Conservation (phyloP, 2,329 filamentous ascomycete species). For the Neofusicoccum kwambonambiense region DNA sequence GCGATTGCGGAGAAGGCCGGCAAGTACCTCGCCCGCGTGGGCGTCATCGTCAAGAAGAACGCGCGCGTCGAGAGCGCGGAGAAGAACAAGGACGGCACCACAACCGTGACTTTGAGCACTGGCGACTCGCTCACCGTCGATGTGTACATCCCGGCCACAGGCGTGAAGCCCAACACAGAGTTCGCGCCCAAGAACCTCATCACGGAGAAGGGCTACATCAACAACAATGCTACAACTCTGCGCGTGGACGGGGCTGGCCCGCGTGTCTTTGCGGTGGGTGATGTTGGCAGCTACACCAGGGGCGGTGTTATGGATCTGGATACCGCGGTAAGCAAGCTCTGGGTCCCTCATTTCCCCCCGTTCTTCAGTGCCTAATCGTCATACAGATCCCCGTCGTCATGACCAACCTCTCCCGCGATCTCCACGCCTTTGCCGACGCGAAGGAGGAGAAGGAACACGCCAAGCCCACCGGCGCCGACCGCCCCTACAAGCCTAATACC, state of each 20-base stretch:
- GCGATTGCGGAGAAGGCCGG: slow-evolving; percentile 27
- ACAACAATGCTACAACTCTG: slow-evolving; percentile 26
- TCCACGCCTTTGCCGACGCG: slow-evolving; percentile 32
- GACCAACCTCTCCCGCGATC: slow-evolving; percentile 49
- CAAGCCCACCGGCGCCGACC: slow-evolving; percentile 21
- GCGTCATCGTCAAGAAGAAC: slow-evolving; percentile 26
- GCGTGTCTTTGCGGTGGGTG: slow-evolving; percentile 36
- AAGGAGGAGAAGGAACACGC: slow-evolving; percentile 8
- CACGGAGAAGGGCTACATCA: slow-evolving; percentile 28
- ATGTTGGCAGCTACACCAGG: slow-evolving; percentile 31
- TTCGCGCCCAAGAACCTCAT: slow-evolving; percentile 28
- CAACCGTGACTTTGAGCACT: slow-evolving; percentile 34
- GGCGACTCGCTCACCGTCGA: slow-evolving; percentile 44
- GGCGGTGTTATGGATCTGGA: slow-evolving; percentile 34
- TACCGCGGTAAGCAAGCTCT: slow-evolving; percentile 20
- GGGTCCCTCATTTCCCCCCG: not conserved
- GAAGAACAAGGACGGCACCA: slow-evolving; percentile 35
- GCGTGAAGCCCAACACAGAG: slow-evolving; percentile 28
- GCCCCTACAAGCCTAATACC: slow-evolving; percentile 22
- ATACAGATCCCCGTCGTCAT: slow-evolving; percentile 37
- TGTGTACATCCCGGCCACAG: slow-evolving; percentile 34
- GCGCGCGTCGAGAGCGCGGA: slow-evolving; percentile 17
- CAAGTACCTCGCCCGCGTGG: slow-evolving; percentile 27
- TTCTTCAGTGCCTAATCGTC: not conserved
- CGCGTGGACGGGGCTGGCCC: slow-evolving; percentile 26